These are phyloP conservation scores for Aspergillus coremiiformis DNA, from an alignment of 495 filamentous ascomycete genomes.

Conservation along the genomic window DNA sequence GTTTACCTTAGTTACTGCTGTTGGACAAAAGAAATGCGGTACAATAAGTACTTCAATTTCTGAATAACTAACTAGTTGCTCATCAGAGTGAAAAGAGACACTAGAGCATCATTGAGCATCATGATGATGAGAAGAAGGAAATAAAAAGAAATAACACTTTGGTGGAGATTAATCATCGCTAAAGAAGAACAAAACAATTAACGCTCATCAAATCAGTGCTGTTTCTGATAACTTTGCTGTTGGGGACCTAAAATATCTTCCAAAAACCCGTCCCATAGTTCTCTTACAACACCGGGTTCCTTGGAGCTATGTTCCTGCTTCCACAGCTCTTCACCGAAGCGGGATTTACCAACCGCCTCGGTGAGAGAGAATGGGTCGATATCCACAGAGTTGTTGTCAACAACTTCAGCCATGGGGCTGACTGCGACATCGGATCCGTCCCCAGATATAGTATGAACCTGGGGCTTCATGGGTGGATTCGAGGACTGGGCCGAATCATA, in stretches of 20 bases:
- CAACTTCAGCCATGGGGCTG: conserved; percentile 51
- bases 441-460: conserved; percentile 50
- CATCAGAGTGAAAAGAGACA: not conserved
- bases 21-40: no score
- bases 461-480: conserved; percentile 43
- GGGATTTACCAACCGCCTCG: conserved; percentile 40
- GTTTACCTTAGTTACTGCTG: no score
- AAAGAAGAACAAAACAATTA: conserved; percentile 6
- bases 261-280: conserved; percentile 50
- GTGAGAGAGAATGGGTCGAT: conserved; percentile 54
- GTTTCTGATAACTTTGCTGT: conserved; percentile 17
- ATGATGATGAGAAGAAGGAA: not conserved
- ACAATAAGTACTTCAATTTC: no score
- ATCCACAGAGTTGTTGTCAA: conserved; percentile 49
- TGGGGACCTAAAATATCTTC: conserved; percentile 52
- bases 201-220: conserved; percentile 9
- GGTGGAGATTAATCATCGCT: conserved; percentile 9
- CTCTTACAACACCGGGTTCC: conserved; percentile 35
- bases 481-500: conserved; percentile 15
- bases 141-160: not conserved
- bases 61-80: no score
- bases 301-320: conserved; percentile 16
- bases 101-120: not conserved
- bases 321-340: conserved; percentile 32
- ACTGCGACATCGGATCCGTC: conserved; percentile 45